Base-by-base conservation (phyloP, 2,329 filamentous ascomycete genomes). In the Periglandula ipomoeae region DNA sequence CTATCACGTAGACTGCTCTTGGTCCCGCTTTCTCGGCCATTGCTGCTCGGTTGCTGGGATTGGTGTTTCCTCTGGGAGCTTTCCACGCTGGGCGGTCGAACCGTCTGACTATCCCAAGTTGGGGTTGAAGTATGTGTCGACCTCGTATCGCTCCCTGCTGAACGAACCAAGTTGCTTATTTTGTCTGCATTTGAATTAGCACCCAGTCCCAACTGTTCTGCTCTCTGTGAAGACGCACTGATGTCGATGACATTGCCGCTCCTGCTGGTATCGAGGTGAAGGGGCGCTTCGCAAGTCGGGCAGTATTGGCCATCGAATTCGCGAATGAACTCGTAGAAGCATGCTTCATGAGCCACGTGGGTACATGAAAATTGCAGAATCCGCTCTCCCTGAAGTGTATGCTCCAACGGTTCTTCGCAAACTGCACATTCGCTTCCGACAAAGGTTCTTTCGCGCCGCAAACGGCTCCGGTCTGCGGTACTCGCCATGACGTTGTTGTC, bases 331-430 rank as follows among this genome's bases (percentile, higher is more conserved):
- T 98, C 93, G 70, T 97, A 97, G 65, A 98, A 97, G 69, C 93
- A 98, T 32, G 91, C 93, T 67, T 97, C 93, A 65, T 98, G 93
- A 10, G 91, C 89, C 52, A 98, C 91, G 68, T 98, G 93, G n/a
- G 84, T 81, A 68, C 93, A 98, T 5, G 90, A 94, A 61, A 98
- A 93, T 65, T 97, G 93, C 47, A 98, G 74, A 53, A 98, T 89
- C 56, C 89, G 83, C 71, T 98, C 93, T 51, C 93, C 93, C 45
- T 87, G 86, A 42, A 98, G 76, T 3, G 89, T 98, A 66, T 97
- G 91, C 68, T 97, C 93, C 53, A 98, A 72, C 3, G 90, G 90
- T 70, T 98, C 93, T 65, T 98, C 93, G 64, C 93, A 98, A 15
- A 96, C 90, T 45, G 90, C 87, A 69, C 93, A 98, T 70, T 94